phyloP scores from a whole-genome alignment of 2,329 filamentous ascomycete genomes.

The Xylariales sp. region DNA sequence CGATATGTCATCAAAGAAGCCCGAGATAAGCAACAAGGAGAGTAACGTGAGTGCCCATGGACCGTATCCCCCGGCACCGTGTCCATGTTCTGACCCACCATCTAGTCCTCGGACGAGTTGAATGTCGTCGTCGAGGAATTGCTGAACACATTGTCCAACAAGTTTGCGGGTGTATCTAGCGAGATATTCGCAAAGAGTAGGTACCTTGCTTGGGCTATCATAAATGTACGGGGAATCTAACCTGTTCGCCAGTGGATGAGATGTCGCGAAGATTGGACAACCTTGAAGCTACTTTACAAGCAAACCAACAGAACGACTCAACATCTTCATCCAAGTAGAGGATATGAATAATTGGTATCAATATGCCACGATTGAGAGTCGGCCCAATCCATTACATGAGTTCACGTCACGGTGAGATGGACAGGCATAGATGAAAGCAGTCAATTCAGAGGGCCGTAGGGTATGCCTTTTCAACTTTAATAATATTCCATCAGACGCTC shows the following conservation, averaged over 20 bases:
- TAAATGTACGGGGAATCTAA: no score
- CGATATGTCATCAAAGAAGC: conserved; percentile 24
- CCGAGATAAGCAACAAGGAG: conserved; percentile 12
- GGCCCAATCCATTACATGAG: no score
- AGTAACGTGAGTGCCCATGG: no score
- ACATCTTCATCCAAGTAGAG: conserved; percentile 18
- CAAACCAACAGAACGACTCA: conserved; percentile 43
- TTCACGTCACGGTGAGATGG: no score
- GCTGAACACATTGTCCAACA: conserved; percentile 75
- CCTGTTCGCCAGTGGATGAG: conserved; percentile 87
- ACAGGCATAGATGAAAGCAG: no score
- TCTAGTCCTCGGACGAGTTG: conserved; percentile 55
- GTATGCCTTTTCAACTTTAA: no score
- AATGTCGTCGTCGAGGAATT: conserved; percentile 80
- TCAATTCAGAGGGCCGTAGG: no score
- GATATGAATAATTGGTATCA: no score
- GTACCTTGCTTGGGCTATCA: no score
- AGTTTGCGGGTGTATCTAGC: conserved; percentile 78
- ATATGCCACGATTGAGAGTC: no score
- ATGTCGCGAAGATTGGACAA: conserved; percentile 85
- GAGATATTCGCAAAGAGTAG: conserved; percentile 87
- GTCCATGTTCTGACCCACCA: no score
- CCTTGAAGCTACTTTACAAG: conserved; percentile 68
- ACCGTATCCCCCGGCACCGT: not conserved
- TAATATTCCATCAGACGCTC: no score